Evolutionary conservation across 2,329 filamentous ascomycete species (phyloP).

Genomic region (Cryphonectria naterciae): DNA sequence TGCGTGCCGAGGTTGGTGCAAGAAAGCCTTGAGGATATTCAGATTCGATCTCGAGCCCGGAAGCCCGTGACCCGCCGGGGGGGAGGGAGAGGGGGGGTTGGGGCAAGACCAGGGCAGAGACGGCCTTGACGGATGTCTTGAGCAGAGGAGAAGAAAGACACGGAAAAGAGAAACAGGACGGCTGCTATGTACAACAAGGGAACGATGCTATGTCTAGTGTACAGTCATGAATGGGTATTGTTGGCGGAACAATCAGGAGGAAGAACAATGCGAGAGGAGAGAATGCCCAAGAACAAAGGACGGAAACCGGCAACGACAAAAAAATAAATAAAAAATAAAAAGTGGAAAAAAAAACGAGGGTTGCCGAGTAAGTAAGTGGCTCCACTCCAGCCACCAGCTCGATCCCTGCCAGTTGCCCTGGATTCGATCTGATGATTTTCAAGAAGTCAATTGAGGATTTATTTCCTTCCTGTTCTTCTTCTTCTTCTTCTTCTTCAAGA

Average conservation of each 20-base stretch:
- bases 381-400: conserved; percentile 20
- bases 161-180: conserved; percentile 13
- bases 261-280: conserved; percentile 4
- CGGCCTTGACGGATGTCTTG: not conserved
- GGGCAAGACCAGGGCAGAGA: conserved; percentile 3
- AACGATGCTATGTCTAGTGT: not conserved
- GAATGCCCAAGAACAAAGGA: not conserved
- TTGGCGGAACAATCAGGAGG: not conserved
- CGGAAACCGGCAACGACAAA: not conserved
- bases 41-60: not conserved
- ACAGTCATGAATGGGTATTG: conserved; percentile 5
- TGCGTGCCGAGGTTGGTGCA: not conserved
- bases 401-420: conserved; percentile 11
- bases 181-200: not conserved
- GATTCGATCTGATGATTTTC: not conserved
- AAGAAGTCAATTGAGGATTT: not conserved
- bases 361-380: conserved; percentile 15
- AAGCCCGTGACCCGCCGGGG: not conserved
- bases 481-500: not conserved
- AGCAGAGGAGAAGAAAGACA: not conserved
- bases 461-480: too few relatives aligned
- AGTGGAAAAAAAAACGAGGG: conserved; percentile 1
- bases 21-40: not conserved
- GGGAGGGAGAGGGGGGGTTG: too few relatives aligned
- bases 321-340: not conserved